Base-by-base conservation (phyloP, 805 yeast genomes). In the Pichia eremophila region DNA sequence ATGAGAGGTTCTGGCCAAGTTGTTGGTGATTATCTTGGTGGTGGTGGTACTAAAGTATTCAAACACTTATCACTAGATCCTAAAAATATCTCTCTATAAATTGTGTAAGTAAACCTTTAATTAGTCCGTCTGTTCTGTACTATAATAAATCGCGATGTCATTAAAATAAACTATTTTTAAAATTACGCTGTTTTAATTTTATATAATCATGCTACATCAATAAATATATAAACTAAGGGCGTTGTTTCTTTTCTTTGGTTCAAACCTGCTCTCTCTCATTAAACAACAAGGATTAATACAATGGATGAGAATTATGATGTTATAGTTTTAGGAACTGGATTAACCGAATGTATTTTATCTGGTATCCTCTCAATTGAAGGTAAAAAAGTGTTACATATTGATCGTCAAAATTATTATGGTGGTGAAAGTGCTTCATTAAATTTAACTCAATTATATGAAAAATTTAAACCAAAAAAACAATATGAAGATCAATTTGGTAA, bases 301-400 rank as follows among this genome's bases (percentile, higher is more conserved):
- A 88, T 93, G 96, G 98, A 93, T 69, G 96, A 90, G 68, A 79
- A 86, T 55, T 93, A 90, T 79, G 99, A 93, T 72, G 96, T 91
- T 51, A 91, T 93, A 57, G 97, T 91, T 28, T 75, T 91, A 51
- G 99, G 98, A 79, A 51, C 68, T 10, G 99, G 99, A n/a, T 76
- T 93, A 54, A 91, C 97, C 41, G 99, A 93, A 67, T 93, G 99
- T 71, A 84, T 93, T 51, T 76, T 93, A 41, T 88, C 96, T 1
- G 99, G 99, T 4, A 69, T 93, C 46, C 74, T 93, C 41, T 88
- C 97, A 10, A 96, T 91, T n/a, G 98, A 93, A 61, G 98, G 98
- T 53, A 91, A 93, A 73, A 93, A 93, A 63, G 98, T 93, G 8
- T 75, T 93, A 48, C 99, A 93, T 68, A 89, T 93, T 53, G 99